phyloP scores from a whole-genome alignment of 2,329 filamentous ascomycete genomes.

The Calycina marina region DNA sequence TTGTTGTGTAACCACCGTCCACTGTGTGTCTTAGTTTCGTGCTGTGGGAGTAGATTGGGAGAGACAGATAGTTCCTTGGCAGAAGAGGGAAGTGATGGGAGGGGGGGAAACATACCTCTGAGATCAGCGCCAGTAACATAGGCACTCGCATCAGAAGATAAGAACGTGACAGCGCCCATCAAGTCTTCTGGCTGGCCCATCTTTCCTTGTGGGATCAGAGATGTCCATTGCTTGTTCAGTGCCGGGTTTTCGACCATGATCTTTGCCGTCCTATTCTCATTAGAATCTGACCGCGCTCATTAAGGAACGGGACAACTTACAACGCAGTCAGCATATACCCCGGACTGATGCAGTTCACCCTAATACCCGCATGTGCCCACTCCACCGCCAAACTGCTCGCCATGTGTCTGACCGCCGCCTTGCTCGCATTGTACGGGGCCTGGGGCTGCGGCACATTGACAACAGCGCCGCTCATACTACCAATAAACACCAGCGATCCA shows the following conservation, averaged over 20 bases:
- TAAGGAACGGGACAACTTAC: constrained; percentile 38
- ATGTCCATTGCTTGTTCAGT: constrained; percentile 80
- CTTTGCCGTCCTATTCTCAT: constrained; percentile 73
- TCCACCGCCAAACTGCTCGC: constrained; percentile 82
- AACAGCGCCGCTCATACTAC: constrained; percentile 85
- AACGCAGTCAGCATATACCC: constrained; percentile 94
- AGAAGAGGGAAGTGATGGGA: constrained; percentile 1
- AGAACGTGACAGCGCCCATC: constrained; percentile 74
- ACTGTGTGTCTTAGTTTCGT: constrained; percentile 6
- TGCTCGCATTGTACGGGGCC: constrained; percentile 82
- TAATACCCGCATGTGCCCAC: constrained; percentile 77
- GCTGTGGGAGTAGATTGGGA: constrained; percentile 1
- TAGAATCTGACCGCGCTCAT: no score
- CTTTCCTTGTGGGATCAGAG: constrained; percentile 80
- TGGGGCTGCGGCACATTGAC: constrained; percentile 95
- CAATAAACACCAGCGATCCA: constrained; percentile 87
- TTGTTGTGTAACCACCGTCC: constrained; percentile 9
- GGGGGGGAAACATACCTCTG: constrained; percentile 1
- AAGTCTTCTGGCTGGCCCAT: constrained; percentile 87
- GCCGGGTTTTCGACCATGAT: constrained; percentile 90
- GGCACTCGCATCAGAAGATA: constrained; percentile 40
- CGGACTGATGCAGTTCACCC: constrained; percentile 89
- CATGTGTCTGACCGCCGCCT: constrained; percentile 82
- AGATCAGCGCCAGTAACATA: constrained; percentile 36
- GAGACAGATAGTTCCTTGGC: not conserved